phyloP scores from a whole-genome alignment of 495 filamentous ascomycete species.

The Penicillium verhagenii region DNA sequence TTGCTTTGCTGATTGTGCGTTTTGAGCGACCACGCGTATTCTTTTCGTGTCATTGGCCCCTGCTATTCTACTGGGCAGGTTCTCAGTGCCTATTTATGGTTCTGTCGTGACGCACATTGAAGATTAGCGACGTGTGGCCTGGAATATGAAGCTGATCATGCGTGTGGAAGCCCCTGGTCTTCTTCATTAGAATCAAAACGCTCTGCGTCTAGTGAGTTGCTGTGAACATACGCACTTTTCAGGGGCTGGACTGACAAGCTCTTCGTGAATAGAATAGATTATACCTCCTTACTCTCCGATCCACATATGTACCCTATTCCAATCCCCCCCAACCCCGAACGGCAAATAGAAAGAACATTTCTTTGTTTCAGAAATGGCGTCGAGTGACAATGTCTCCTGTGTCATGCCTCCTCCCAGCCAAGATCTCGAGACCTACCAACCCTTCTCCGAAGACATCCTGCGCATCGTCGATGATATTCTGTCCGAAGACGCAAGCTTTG shows the following conservation, averaged over 20 bases:
- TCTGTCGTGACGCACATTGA: not conserved
- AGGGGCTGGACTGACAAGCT: not conserved
- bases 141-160: not conserved
- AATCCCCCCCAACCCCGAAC: too few species aligned
- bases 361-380: constrained; percentile 5
- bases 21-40: too few species aligned
- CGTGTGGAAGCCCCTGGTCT: not conserved
- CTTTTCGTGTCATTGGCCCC: too few species aligned
- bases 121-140: not conserved
- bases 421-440: constrained; percentile 19
- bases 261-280: not conserved
- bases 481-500: constrained; percentile 23
- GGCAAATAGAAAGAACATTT: not conserved
- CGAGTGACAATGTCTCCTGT: constrained; percentile 12
- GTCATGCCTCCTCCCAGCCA: constrained; percentile 21
- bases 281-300: not conserved
- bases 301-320: not conserved
- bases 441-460: constrained; percentile 15
- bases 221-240: not conserved
- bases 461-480: constrained; percentile 26
- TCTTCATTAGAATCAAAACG: not conserved
- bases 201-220: not conserved
- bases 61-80: too few species aligned
- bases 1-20: too few species aligned
- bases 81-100: not conserved